Base-by-base conservation (phyloP, 2,329 filamentous ascomycete species). In the Colletotrichum zoysiae region DNA sequence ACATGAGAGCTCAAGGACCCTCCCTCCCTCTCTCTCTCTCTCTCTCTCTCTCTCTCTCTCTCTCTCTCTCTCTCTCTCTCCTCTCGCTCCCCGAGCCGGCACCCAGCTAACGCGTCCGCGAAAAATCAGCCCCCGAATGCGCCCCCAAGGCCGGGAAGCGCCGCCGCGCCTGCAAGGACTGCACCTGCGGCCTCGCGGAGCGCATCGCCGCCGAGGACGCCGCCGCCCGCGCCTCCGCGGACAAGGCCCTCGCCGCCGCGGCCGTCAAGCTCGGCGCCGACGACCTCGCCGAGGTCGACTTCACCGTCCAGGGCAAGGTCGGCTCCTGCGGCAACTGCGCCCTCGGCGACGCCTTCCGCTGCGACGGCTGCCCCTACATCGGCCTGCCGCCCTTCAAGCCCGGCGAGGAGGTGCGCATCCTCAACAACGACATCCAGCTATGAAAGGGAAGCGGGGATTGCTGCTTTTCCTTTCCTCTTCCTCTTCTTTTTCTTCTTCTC, bases 231-330 rank as follows among this genome's bases (percentile, higher is more conserved):
- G 89, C 91, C 78, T 86, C 90, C n/a, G 86, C 94, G 70, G 80
- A 84, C 68, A 79, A 79, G 65, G 92, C 92, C 81, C 87, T 98
- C 58, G 89, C 88, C 61, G 86, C 90, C 26, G 89, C 88, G 61
- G 86, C 90, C 26, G 83, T 92, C 63, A 93, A 92, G 81, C 85
- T 97, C 58, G 89, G 86, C 50, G 85, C 89, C 0, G 91, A 94
- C 77, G 96, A 99, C 79, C 84, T 99, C 60, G 91, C 89, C 63
- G 95, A 98, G 82, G 88, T 98, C 11, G 96, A 99, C 82, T 98
- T 99, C 79, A 99, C 96, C 0, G 94, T 98, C n/a, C 89, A 97
- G 82, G 96, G 96, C 76, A 98, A 98, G 85, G 93, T 95, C 7
- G 95, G 96, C 66, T 97, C 93, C 23, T 99, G 96, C 81, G 94